Evolutionary conservation across 768 basidiomycete genomes (phyloP).

Genomic region (Gautieria morchelliformis): DNA sequence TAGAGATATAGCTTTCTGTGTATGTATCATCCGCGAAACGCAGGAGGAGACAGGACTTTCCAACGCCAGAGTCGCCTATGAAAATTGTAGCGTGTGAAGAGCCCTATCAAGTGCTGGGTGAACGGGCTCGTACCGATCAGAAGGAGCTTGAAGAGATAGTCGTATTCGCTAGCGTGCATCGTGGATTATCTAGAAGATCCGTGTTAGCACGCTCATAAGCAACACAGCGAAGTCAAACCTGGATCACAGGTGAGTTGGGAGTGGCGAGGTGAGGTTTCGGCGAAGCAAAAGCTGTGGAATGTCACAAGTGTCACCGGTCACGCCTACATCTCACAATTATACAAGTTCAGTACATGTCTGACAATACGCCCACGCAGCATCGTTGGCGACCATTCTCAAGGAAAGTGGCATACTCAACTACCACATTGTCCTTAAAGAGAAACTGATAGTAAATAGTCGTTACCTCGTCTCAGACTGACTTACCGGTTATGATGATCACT

Average conservation of each 20-base stretch:
- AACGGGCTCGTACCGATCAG: slow-evolving; percentile 47
- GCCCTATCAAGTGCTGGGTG: not conserved
- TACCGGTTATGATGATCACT: too few relatives aligned
- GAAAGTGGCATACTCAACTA: not conserved
- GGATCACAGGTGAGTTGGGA: not conserved
- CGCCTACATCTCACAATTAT: too few relatives aligned
- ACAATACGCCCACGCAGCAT: too few relatives aligned
- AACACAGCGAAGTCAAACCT: not conserved
- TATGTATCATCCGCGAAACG: slow-evolving; percentile 96
- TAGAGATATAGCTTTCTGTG: slow-evolving; percentile 95
- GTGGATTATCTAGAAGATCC: slow-evolving; percentile 15
- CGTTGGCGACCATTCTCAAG: not conserved
- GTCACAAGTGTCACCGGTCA: not conserved
- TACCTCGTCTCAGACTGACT: too few relatives aligned
- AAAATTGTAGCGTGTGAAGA: not conserved
- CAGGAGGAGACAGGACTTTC: slow-evolving; percentile 89
- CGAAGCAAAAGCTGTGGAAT: not conserved
- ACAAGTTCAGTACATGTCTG: too few relatives aligned
- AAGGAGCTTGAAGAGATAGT: slow-evolving; percentile 92
- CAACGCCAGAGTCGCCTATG: slow-evolving; percentile 79
- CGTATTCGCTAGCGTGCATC: slow-evolving; percentile 92
- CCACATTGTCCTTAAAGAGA: not conserved
- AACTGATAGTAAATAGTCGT: too few relatives aligned
- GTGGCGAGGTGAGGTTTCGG: slow-evolving; percentile 3
- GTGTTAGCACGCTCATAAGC: not conserved